Conservation (phyloP, 2,329 filamentous ascomycete species). For the Fusarium robinianum region DNA sequence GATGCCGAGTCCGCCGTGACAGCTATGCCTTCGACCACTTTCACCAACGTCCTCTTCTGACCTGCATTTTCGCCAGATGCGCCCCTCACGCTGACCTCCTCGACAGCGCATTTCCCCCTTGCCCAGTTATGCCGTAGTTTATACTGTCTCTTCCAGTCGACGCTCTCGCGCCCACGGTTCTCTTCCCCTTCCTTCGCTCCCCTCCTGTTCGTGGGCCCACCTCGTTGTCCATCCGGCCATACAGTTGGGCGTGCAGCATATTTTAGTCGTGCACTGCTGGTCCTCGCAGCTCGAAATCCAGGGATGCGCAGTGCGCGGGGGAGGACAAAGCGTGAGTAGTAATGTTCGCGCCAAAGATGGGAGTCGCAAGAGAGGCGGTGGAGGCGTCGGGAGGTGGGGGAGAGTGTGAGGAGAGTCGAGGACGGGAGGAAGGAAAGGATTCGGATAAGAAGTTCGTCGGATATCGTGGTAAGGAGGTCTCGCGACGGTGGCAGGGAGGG, state of each 20-base stretch:
- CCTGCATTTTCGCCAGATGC: conserved; percentile 39
- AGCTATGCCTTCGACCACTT: conserved; percentile 75
- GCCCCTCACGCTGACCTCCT: conserved; percentile 68
- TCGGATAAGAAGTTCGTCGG: conserved; percentile 85
- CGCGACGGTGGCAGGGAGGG: conserved; percentile 18
- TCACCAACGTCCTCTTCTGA: conserved; percentile 71
- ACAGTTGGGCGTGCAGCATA: conserved; percentile 51
- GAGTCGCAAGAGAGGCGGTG: conserved; percentile 74
- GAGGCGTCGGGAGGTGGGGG: conserved; percentile 75
- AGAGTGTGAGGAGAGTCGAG: conserved; percentile 64
- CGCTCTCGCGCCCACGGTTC: conserved; percentile 37
- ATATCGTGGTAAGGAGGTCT: conserved; percentile 74
- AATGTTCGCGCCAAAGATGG: conserved; percentile 88
- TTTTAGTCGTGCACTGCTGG: conserved; percentile 44
- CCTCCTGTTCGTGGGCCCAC: conserved; percentile 50
- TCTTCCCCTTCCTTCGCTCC: conserved; percentile 42
- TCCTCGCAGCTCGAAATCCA: conserved; percentile 55
- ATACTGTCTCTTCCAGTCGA: conserved; percentile 89
- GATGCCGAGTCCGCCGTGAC: conserved; percentile 72
- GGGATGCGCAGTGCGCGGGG: conserved; percentile 78
- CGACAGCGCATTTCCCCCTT: conserved; percentile 76
- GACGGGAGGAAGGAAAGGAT: conserved; percentile 79
- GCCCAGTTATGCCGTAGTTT: conserved; percentile 91
- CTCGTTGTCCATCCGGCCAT: conserved; percentile 51
- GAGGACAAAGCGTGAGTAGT: conserved; percentile 84